Evolutionary conservation across 78 protist genomes (phyloP).

Genomic region (Protostelium mycophagum): DNA sequence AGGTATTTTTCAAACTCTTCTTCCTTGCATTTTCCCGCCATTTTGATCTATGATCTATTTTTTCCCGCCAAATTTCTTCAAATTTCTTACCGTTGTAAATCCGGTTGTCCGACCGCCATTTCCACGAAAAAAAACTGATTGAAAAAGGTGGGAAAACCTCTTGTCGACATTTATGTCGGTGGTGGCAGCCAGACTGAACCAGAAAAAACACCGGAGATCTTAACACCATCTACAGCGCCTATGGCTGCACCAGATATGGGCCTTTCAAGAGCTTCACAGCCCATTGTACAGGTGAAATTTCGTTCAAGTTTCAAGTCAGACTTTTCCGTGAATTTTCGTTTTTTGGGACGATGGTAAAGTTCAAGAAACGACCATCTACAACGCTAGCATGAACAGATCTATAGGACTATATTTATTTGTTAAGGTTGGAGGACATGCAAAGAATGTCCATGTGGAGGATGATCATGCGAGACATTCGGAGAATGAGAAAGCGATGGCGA

Average conservation of each 20-base stretch:
- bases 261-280: neutral
- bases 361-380: constrained; percentile 27
- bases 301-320: no score
- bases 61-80: no score
- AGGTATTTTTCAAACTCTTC: neutral
- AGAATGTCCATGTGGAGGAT: neutral
- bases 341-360: no score
- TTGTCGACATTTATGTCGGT: constrained; percentile 65
- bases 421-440: neutral
- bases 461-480: neutral
- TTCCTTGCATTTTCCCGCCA: neutral
- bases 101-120: no score
- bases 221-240: constrained; percentile 11
- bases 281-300: neutral
- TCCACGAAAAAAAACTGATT: no score
- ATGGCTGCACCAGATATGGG: neutral
- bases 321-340: no score
- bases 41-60: no score
- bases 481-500: constrained; percentile 56
- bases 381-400: constrained; percentile 27
- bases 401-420: no score
- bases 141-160: constrained; percentile 68
- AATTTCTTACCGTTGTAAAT: no score
- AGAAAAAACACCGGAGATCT: neutral
- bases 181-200: constrained; percentile 13